Base-by-base conservation (phyloP, 2,329 filamentous ascomycete genomes). In the Ophiocordyceps camponoti-saundersi region DNA sequence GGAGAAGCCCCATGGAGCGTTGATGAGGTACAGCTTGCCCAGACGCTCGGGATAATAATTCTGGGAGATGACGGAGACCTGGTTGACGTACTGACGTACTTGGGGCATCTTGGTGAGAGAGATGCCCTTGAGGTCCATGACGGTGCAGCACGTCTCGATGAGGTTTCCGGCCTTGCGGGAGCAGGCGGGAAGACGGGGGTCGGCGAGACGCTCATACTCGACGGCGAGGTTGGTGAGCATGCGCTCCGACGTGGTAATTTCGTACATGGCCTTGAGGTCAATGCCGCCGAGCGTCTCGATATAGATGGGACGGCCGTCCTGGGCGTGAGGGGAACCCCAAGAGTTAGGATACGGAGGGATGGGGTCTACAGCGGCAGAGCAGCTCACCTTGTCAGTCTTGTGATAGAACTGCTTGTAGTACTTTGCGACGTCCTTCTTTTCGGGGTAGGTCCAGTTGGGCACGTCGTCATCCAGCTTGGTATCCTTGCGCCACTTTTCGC, bases 321-420 rank as follows among this genome's bases (percentile, higher is more conserved):
- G 54, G 26, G 13, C 4, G 29, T 29, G 8, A 10, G 8, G 26
- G 26, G 26, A 29, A 29, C 7, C 8, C 26, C 11, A 18, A 18
- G 16, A 6, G 36, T 40, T 18, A 40, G 36, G 18, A 40, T 8
- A 11, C 7, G 16, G n/a, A 20, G n/a, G n/a, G 21, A 20, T 11
- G 18, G 18, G 7, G 7, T 20, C 3, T 11, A 40, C n/a, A 12
- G 12, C 12, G 32, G 18, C 41, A 12, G 13, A 20, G 13, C 16
- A 0, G 32, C 42, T 48, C 63, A 82, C 79, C 69, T 87, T 88
- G 68, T 92, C 86, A 13, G 80, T 90, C 72, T 95, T 95, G 77
- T 98, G 92, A 72, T 98, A 98, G 73, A 92, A 98, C 69, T 98
- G 92, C 44, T 87, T 87, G 69, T 98, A 98, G 73, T 85, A 95